Base-by-base conservation (phyloP, 2,329 filamentous ascomycete species). In the Harringtonia lauricola region DNA sequence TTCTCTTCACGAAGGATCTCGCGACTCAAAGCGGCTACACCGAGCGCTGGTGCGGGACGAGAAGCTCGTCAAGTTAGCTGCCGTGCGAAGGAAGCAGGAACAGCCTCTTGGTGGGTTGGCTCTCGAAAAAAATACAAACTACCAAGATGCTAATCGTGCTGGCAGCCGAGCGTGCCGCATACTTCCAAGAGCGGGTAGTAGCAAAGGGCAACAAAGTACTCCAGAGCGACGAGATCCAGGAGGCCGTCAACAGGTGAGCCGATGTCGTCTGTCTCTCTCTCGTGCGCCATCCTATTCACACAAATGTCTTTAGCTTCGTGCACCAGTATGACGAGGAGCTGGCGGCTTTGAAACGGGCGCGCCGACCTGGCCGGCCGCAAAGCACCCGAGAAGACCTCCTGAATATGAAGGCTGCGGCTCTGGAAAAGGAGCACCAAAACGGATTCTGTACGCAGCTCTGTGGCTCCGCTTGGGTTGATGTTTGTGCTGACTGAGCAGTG, bases 1-100 rank as follows among this genome's bases (percentile, higher is more conserved):
- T 26, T 73, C 82, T 13, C 72, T 96, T 19, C 90, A 96, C 58
- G 83, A 88, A 62, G 87, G 87, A 60, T 95, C 88, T 48, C 75
- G 92, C 52, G 86, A 96, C 67, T 85, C 88, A 4, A 77, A 83
- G 57, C 77, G 86, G 41, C 68, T 96, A 50, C 83, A 87, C 59
- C 76, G 81, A 55, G 92, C 92, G 18, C 76, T 78, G 49, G 74
- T 81, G 50, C 75, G 92, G 62, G 89, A 95, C 56, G 82, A 92
- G 55, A 86, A 86, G 58, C 71, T 98, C 30, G 78, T 79, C 52
- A 83, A 82, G 59, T 67, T 89, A 44, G 74, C 79, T 19, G 66
- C 75, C n/a, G 69, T 79, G 31, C 76, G 85, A 55, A 74, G 74
- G 54, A 92, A 83, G 62, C 77, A 75, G 50, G 86, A 94, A 58